Evolutionary conservation across 495 filamentous ascomycete species (phyloP), one percentile per base, ranked within the genome.

Genomic region (Friedmanniomyces simplex): DNA sequence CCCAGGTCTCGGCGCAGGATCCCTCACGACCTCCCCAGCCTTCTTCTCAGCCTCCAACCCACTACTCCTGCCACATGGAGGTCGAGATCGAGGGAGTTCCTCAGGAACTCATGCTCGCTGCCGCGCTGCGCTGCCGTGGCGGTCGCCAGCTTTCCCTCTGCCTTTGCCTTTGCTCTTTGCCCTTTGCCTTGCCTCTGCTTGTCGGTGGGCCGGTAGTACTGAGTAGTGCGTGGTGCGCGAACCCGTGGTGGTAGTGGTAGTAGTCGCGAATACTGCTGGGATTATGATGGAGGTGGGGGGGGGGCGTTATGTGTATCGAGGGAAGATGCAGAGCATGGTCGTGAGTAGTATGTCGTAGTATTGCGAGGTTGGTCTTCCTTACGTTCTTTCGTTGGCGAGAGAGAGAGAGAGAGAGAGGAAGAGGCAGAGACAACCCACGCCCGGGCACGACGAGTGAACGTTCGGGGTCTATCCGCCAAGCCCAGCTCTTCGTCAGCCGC

Each of bases 11-110:
- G 56, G 37, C 14, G 25, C 28, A 28, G 32, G 21, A 6, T 52
- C 56, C 41, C 13, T 59, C 21, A 59, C 25, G 30, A 53, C 50
- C 56, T 59, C 56, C 2, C 56, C 50, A 12, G 56, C 55, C 50
- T 53, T 52, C 56, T 53, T 59, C 39, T 59, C 56, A 20, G 10
- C 26, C 1, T 59, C 56, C 32, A 59, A 10, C 10, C 39, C 39
- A 30, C 56, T 53, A 20, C 49, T 46, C 39, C 56, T 42, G 55
- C 55, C 14, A 43, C 55, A 59, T 59, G 42, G 50, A 53, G 56
- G 25, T 56, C 43, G n/a, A 58, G 45, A 6, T 51, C 43, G 49
- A 58, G 55, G 21, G 28, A 32, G 30, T 59, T 52, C 55, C 55
- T 57, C 47, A 57, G 24, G 16, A 50, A 30, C 50, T 30, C 37